Base-by-base conservation (phyloP, 2,329 filamentous ascomycete species). In the Phialophora expanda region DNA sequence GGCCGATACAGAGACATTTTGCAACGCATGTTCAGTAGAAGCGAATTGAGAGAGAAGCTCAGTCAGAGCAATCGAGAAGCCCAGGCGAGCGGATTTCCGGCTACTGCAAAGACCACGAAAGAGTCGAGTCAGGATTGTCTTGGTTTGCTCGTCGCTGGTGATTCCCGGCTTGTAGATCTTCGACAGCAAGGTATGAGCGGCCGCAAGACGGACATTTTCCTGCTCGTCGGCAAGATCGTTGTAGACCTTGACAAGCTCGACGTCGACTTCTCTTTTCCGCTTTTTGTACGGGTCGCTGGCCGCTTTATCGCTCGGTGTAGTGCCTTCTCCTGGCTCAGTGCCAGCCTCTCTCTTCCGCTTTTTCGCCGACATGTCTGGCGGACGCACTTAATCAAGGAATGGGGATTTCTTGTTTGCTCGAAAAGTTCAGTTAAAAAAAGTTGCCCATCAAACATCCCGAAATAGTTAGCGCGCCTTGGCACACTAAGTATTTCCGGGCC, bases 71-170 rank as follows among this genome's bases (percentile, higher is more conserved):
- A 97, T 84, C 61, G 92, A 96, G 76, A 96, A 97, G 3, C 95
- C 95, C 58, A 95, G 81, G 28, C 95, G 86, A 20, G 94, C 92
- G 12, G 91, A 92, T 80, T 97, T 97, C 64, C 92, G 89, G 62
- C 92, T 90, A 76, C 93, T 97, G 67, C 93, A 93, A 20, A 98
- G 87, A 48, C 95, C 95, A 62, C 91, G 88, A 76, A 97, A 92
- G 44, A 99, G 82, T 28, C 90, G 85, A 74, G 86, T 86, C 69
- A 83, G 67, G 1, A 75, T 75, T 62, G 78, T 79, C 60, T 76
- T 73, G 56, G 80, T 76, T 63, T 80, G 75, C 32, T 82, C 80
- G 63, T 78, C 75, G 14, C 74, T 73, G 4, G 78, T 75, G 30
- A 76, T 74, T 66, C 77, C 74, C 58, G 79, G 76, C 17, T 78